Percentiles rank a stretch among this genome's conserved stretches.
phyloP scores from a whole-genome alignment of 495 filamentous ascomycete genomes.

The Daldinia concentrica region DNA sequence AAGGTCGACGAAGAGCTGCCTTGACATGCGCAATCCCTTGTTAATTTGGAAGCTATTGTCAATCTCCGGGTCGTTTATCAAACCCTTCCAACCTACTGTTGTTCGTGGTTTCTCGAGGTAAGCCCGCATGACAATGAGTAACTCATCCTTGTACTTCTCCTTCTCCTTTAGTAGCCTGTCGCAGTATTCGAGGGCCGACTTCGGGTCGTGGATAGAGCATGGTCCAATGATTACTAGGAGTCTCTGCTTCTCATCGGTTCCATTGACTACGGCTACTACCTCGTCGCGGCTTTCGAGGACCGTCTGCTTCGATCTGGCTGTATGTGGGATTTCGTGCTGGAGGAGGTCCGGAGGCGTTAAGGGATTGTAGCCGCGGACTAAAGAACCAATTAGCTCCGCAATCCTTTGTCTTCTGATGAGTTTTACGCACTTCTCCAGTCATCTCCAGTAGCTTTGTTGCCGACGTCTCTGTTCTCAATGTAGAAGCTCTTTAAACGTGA shows the following conservation, averaged over 20 bases:
- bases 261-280: conserved; percentile 80
- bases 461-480: conserved; percentile 89
- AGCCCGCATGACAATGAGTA: conserved; percentile 95
- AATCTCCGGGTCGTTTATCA: conserved; percentile 99
- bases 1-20: conserved; percentile 94
- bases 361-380: conserved; percentile 92
- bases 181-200: conserved; percentile 93
- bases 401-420: not conserved
- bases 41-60: conserved; percentile 99
- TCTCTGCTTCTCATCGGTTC: conserved; percentile 75
- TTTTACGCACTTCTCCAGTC: conserved; percentile 84
- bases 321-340: conserved; percentile 92
- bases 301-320: conserved; percentile 76
- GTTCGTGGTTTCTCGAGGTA: conserved; percentile 99
- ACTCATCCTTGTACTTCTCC: conserved; percentile 87
- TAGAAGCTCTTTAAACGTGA: conserved; percentile 68
- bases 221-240: conserved; percentile 94
- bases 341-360: conserved; percentile 93
- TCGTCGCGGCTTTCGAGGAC: conserved; percentile 85
- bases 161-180: conserved; percentile 81
- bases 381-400: conserved; percentile 30
- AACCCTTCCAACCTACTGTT: conserved; percentile 98
- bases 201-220: conserved; percentile 96
- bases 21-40: conserved; percentile 87
- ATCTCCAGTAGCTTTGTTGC: conserved; percentile 80